Percentiles rank a stretch among this genome's conserved stretches.
phyloP scores from a whole-genome alignment of 192 early-diverging fungal species.

The Backusella westeae region DNA sequence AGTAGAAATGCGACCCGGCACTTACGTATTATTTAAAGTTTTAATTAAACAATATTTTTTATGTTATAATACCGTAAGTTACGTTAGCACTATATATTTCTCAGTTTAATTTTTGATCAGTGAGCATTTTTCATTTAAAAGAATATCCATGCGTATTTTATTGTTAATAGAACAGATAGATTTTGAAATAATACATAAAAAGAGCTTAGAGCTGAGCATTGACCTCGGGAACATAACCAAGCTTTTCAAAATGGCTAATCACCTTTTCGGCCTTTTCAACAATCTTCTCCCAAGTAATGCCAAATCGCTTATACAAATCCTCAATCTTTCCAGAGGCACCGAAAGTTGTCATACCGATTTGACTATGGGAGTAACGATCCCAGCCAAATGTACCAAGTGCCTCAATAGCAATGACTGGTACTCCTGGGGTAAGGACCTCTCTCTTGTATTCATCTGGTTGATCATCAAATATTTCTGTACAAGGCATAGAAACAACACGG shows the following conservation, averaged over 20 bases:
- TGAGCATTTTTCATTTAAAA: neutral
- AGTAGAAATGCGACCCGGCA: neutral
- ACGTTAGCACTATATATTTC: neutral
- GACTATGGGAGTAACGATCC: constrained; percentile 88
- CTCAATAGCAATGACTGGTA: constrained; percentile 87
- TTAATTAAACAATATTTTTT: neutral
- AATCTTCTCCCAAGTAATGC: constrained; percentile 69
- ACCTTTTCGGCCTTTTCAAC: constrained; percentile 73
- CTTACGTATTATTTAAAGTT: neutral
- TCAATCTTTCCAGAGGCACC: constrained; percentile 81
- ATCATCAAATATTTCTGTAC: constrained; percentile 82
- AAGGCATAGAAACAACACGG: constrained; percentile 94
- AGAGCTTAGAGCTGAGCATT: constrained; percentile 5
- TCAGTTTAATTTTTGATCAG: neutral
- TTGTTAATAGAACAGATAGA: neutral
- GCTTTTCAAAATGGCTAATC: constrained; percentile 70
- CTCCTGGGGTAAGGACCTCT: constrained; percentile 70
- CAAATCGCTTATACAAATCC: constrained; percentile 81
- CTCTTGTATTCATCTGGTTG: constrained; percentile 82
- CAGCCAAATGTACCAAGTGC: constrained; percentile 85
- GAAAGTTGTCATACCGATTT: constrained; percentile 88
- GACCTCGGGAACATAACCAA: constrained; percentile 41
- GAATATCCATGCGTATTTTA: neutral
- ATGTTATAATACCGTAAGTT: neutral
- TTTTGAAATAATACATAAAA: neutral